phyloP scores from a whole-genome alignment of 768 basidiomycete species.

The Hydnomerulius pinastri region DNA sequence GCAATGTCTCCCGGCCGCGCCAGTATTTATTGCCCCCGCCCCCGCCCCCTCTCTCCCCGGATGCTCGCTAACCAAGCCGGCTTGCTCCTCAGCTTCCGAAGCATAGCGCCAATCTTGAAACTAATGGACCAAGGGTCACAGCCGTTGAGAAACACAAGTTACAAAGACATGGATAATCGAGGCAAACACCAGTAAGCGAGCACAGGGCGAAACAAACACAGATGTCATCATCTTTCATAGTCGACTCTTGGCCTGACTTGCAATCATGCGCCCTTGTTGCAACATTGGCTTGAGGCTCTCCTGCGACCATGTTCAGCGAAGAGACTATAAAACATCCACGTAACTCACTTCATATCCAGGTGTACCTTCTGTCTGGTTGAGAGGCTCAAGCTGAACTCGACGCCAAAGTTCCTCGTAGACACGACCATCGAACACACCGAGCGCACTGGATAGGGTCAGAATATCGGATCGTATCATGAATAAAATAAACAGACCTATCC shows the following conservation, averaged over 20 bases:
- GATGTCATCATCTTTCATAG: slow-evolving; percentile 13
- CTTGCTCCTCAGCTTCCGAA: too few species aligned
- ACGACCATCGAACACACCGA: slow-evolving; percentile 63
- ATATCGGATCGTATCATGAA: background rate
- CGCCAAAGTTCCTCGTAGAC: slow-evolving; percentile 72
- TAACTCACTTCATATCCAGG: slow-evolving; percentile 55
- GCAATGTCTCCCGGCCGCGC: too few species aligned
- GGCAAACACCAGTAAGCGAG: too few species aligned
- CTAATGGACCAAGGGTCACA: too few species aligned
- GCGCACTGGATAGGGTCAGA: slow-evolving; percentile 40
- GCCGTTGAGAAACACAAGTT: too few species aligned
- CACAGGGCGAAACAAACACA: background rate
- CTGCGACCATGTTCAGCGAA: slow-evolving; percentile 7
- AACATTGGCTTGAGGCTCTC: slow-evolving; percentile 28
- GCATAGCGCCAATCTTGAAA: too few species aligned
- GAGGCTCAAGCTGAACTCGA: slow-evolving; percentile 56
- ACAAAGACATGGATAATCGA: too few species aligned
- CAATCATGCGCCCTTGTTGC: slow-evolving; percentile 21
- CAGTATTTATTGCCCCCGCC: too few species aligned
- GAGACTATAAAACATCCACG: background rate
- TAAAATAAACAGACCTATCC: slow-evolving; percentile 48
- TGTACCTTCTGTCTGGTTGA: slow-evolving; percentile 53
- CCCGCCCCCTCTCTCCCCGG: too few species aligned
- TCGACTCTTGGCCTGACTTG: slow-evolving; percentile 16
- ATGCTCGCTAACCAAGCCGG: too few species aligned